Percentiles rank a stretch among this genome's conserved stretches.
Conservation (phyloP, 768 basidiomycete genomes). For the Pisolithus microcarpus region DNA sequence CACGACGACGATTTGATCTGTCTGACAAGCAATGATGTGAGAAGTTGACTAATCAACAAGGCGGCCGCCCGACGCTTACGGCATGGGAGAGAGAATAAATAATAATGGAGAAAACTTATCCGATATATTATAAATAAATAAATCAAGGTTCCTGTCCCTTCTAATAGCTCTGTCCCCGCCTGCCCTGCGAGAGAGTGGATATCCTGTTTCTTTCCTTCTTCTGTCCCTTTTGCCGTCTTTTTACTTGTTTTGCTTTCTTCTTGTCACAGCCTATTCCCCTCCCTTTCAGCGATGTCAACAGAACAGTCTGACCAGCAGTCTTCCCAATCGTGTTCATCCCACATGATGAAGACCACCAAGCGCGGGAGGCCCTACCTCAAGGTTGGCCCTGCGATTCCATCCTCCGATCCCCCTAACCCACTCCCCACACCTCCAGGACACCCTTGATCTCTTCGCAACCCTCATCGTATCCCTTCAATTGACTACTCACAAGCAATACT, state of each 20-base stretch:
- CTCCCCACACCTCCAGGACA: constrained; percentile 55
- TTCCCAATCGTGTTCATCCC: constrained; percentile 62
- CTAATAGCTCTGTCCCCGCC: constrained; percentile 8
- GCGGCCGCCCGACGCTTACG: too few species aligned
- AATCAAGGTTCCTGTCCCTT: neutral
- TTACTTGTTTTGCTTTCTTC: constrained; percentile 18
- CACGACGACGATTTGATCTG: too few species aligned
- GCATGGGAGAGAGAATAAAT: too few species aligned
- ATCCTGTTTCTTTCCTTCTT: constrained; percentile 20
- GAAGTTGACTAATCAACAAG: too few species aligned
- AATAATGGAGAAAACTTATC: too few species aligned
- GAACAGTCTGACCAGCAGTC: constrained; percentile 29
- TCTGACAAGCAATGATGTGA: too few species aligned
- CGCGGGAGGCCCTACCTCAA: constrained; percentile 91
- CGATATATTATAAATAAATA: too few species aligned
- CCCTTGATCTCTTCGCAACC: constrained; percentile 95
- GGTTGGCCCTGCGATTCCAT: constrained; percentile 33
- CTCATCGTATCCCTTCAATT: constrained; percentile 90
- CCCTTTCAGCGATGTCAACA: constrained; percentile 30
- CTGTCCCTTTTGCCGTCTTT: constrained; percentile 27
- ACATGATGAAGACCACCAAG: constrained; percentile 99
- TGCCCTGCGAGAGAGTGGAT: constrained; percentile 6
- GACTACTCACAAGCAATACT: constrained; percentile 88
- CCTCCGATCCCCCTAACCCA: constrained; percentile 8
- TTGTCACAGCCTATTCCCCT: constrained; percentile 12